Base-by-base conservation (phyloP, 169 alveolate species). In the Plasmodium reichenowi region DNA sequence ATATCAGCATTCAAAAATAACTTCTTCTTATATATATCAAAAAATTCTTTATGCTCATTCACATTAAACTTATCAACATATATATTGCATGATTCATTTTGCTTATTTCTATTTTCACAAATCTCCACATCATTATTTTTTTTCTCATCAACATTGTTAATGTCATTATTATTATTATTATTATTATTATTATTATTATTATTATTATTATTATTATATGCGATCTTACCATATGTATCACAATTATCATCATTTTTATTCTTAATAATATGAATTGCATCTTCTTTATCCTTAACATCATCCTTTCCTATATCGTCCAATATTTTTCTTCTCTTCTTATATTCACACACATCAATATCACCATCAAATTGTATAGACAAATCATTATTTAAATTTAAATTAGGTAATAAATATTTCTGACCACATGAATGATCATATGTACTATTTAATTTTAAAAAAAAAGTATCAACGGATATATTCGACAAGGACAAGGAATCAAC, bases 361-460 rank as follows among this genome's bases (percentile, higher is more conserved):
- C 91, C 91, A 83, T 83, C 91, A 83, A 83, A 83, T 48, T 83
- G 91, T 83, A 83, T 83, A 10, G 91, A 83, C 43, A 83, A 83
- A 32, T 83, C 91, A 47, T 56, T 83, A 70, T 83, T 83, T 72
- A 83, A 68, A 68, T 43, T 68, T 67, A 83, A 68, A 59, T 83
- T 83, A n/a, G 85, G 80, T 48, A 83, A 58, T 52, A 83, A 68
- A 48, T 83, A 83, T 48, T 72, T 68, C 20, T 68, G 64, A 17
- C 91, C 62, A 3, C 74, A 56, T 1, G 85, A 52, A 45, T 83
- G 91, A 26, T 83, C 91, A 67, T 83, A 83, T 5, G 85, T 47
- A 83, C 72, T 68, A 72, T 83, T 83, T 63, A 83, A 68, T 83
- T 83, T 83, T 83, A 83, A 83, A 83, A 83, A 83, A 54, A 83